Evolutionary conservation across 148 eudicot genomes (phyloP).

Genomic region (Tetragonia tetragonoides): DNA sequence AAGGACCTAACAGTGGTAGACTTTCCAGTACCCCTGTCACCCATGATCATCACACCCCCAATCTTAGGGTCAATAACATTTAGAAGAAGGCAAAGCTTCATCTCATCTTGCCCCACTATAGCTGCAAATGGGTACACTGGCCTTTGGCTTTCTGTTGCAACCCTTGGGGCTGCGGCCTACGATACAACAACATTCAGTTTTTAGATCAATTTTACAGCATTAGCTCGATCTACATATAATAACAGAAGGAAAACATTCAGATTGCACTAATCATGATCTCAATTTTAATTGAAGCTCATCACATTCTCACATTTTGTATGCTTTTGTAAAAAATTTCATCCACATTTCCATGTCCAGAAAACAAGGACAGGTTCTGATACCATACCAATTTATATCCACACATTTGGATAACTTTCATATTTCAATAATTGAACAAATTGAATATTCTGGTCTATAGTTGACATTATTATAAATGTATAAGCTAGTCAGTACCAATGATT

Average conservation of each 20-base stretch:
- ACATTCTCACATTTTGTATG: neutral
- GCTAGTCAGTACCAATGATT: neutral
- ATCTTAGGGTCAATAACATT: conserved; percentile 97
- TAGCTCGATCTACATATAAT: neutral
- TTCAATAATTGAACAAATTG: no score
- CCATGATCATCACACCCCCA: conserved; percentile 99
- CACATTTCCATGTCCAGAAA: neutral
- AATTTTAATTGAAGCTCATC: neutral
- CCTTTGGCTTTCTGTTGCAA: conserved; percentile 76
- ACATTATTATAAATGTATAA: neutral
- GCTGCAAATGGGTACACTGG: conserved; percentile 94
- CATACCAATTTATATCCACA: neutral
- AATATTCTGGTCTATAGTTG: neutral
- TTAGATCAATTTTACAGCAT: neutral
- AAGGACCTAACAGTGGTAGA: conserved; percentile 90
- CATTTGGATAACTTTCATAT: neutral
- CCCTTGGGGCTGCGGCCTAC: conserved; percentile 51
- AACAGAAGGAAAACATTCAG: neutral
- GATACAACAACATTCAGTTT: conserved; percentile 7
- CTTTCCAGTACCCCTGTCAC: conserved; percentile 94
- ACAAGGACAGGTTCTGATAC: neutral
- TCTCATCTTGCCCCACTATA: conserved; percentile 97
- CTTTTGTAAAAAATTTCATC: neutral
- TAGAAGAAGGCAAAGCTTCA: conserved; percentile 86
- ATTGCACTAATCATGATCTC: neutral